phyloP scores from a whole-genome alignment of 164 flowering plant genomes.

The Vitis amurensis region DNA sequence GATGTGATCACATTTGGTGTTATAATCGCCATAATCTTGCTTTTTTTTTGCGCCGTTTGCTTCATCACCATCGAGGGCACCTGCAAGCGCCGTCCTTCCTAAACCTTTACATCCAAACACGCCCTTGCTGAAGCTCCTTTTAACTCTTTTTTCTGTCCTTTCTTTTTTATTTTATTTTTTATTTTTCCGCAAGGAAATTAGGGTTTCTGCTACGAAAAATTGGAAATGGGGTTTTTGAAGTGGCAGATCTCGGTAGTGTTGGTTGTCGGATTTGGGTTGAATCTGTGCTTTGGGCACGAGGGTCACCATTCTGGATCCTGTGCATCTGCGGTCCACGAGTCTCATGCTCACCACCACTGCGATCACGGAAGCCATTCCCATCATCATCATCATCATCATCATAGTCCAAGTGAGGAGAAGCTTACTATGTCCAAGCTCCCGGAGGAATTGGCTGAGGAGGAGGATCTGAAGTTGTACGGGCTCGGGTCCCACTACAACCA shows the following conservation, averaged over 20 bases:
- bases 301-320: conserved; percentile 5
- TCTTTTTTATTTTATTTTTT: too few relatives aligned
- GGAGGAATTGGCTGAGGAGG: conserved; percentile 90
- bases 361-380: conserved; percentile 26
- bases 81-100: conserved; percentile 57
- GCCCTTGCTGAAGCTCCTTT: neutral
- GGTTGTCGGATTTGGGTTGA: conserved; percentile 14
- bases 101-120: neutral
- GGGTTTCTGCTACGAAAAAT: neutral
- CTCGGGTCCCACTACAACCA: conserved; percentile 29
- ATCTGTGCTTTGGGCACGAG: conserved; percentile 21
- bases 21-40: conserved; percentile 61
- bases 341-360: conserved; percentile 27
- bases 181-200: neutral
- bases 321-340: conserved; percentile 13
- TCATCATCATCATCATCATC: conserved; percentile 28
- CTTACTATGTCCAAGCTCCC: conserved; percentile 42
- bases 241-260: conserved; percentile 11
- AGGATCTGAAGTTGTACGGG: conserved; percentile 65
- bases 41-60: conserved; percentile 59
- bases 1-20: conserved; percentile 75
- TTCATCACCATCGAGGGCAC: conserved; percentile 78
- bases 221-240: conserved; percentile 15
- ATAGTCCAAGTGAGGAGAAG: conserved; percentile 1
- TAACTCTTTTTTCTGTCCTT: too few relatives aligned